Evolutionary conservation across 116 monocot genomes (phyloP).

Genomic region (Dioscorea cayenensis): DNA sequence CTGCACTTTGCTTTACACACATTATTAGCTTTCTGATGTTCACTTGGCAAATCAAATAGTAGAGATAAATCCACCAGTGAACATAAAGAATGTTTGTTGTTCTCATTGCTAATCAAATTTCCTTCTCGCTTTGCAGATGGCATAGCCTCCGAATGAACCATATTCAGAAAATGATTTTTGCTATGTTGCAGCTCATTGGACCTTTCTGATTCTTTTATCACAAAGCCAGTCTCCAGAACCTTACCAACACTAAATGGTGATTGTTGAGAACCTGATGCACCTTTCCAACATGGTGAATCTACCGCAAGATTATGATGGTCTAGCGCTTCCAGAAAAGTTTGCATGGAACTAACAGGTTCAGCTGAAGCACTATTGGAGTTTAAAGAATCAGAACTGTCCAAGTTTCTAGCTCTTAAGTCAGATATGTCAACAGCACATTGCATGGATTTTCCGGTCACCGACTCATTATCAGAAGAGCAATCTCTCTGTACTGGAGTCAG

Average conservation of each 20-base stretch:
- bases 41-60: no score
- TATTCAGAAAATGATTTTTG: not conserved
- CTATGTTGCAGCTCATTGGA: not conserved
- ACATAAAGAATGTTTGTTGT: no score
- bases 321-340: not conserved
- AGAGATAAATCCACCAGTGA: no score
- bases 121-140: not conserved
- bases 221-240: not conserved
- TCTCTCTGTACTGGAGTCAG: not conserved
- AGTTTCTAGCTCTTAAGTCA: not conserved
- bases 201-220: not conserved
- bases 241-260: constrained; percentile 2
- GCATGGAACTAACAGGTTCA: not conserved
- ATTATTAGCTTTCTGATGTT: no score
- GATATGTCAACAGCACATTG: not conserved
- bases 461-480: not conserved
- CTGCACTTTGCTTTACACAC: no score
- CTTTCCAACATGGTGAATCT: constrained; percentile 5
- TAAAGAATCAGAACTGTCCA: not conserved
- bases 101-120: not conserved
- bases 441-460: not conserved
- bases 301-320: not conserved
- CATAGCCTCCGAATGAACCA: not conserved
- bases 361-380: not conserved
- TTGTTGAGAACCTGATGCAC: not conserved